Evolutionary conservation across 495 filamentous ascomycete species (phyloP).

Genomic region (Pseudomonodictys pantanalensis): DNA sequence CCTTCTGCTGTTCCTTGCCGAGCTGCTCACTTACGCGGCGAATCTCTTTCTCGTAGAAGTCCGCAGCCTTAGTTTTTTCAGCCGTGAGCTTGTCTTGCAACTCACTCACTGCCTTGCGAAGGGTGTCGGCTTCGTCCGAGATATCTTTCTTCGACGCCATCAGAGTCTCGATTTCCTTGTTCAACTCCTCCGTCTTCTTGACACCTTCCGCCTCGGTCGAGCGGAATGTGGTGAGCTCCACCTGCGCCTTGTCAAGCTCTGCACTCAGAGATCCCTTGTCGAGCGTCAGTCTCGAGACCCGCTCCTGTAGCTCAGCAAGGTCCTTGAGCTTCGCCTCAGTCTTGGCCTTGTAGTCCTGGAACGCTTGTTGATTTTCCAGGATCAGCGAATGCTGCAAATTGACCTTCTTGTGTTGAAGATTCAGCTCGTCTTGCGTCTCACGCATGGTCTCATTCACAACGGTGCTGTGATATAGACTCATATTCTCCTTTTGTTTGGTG

Average conservation of each 20-base stretch:
- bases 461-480: slow-evolving; percentile 11
- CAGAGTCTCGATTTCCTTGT: background rate
- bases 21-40: background rate
- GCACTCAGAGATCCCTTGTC: slow-evolving; percentile 17
- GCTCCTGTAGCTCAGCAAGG: slow-evolving; percentile 13
- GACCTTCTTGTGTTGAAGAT: slow-evolving; percentile 20
- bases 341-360: slow-evolving; percentile 16
- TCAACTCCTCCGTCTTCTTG: slow-evolving; percentile 1
- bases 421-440: slow-evolving; percentile 9
- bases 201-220: background rate
- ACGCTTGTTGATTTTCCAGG: slow-evolving; percentile 22
- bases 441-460: slow-evolving; percentile 7
- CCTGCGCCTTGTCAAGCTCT: slow-evolving; percentile 7
- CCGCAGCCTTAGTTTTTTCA: background rate
- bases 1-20: background rate
- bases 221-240: background rate
- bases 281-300: slow-evolving; percentile 12
- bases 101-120: background rate
- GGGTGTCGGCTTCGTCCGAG: background rate
- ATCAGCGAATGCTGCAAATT: slow-evolving; percentile 21
- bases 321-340: slow-evolving; percentile 17
- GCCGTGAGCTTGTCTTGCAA: slow-evolving; percentile 1
- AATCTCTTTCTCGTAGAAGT: slow-evolving; percentile 2
- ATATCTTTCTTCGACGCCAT: background rate
- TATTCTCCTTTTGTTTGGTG: slow-evolving; percentile 22